Evolutionary conservation across 2,329 filamentous ascomycete genomes (phyloP), one percentile per base, ranked within the genome.

Genomic region (Colletotrichum acutatum): DNA sequence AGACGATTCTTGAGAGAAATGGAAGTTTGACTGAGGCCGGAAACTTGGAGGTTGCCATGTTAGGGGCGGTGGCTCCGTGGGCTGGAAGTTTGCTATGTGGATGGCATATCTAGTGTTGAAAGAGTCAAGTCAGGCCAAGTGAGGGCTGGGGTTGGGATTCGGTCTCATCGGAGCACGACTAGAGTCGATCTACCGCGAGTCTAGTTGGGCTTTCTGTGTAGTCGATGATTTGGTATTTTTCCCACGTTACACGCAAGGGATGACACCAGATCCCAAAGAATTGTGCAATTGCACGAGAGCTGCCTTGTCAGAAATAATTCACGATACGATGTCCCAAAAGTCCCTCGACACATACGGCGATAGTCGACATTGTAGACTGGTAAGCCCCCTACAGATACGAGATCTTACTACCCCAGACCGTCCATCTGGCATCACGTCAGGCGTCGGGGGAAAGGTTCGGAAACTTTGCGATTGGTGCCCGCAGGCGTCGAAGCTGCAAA

Each of bases 401-500:
- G 59, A 71, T 71, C 56, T 60, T 30, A 32, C 26, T 57, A 67
- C 62, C 54, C 42, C 62, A 56, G 62, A 65, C 62, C 32, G 28
- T 28, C 14, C 49, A 57, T 56, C 9, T 16, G 16, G 22, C 32
- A 57, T 60, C 42, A 52, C 67, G 28, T 42, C 34, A 34, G 7
- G 52, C 24, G 14, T 26, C n/a, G 19, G 32, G 32, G 26, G 26
- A 24, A 34, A 30, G 16, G 11, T 7, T 32, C 2, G 46, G 56
- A 54, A 37, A 16, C 34, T 56, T 49, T 61, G 28, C 56, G 56
- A 71, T 67, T 68, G 63, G 68, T 71, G 68, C 63, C 68, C 63
- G 63, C 63, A 61, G 68, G n/a, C 24, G 9, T 53, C 67, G 16
- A 56, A 52, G 9, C 26, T 66, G 46, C 46, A 63, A 32, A 34